These are phyloP conservation scores for Naganishia sp. DNA, from an alignment of 1,284 basidiomycete species.

Conservation along the genomic window DNA sequence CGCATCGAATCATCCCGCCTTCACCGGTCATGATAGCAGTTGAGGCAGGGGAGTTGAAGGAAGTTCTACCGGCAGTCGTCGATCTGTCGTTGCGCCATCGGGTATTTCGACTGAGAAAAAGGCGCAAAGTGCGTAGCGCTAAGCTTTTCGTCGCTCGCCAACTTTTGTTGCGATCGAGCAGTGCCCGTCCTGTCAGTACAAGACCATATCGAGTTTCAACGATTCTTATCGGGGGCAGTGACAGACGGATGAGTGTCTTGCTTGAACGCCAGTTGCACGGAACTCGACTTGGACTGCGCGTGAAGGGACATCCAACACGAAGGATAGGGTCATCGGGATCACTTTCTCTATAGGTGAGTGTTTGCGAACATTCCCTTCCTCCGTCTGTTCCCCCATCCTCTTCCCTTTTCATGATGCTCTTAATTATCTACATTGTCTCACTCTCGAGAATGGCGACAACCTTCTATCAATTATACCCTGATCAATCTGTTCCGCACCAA, in stretches of 20 bases:
- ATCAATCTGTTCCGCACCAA: conserved; percentile 27
- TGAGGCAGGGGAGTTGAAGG: neutral
- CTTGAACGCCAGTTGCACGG: too few relatives aligned
- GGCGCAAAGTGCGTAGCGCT: neutral
- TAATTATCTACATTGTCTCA: conserved; percentile 57
- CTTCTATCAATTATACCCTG: conserved; percentile 41
- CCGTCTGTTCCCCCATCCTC: neutral
- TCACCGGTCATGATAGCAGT: too few relatives aligned
- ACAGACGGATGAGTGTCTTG: too few relatives aligned
- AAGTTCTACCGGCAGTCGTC: neutral
- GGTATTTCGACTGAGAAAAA: conserved; percentile 11
- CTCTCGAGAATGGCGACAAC: conserved; percentile 40
- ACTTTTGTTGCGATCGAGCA: conserved; percentile 3
- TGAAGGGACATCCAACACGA: too few relatives aligned
- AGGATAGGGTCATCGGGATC: too few relatives aligned
- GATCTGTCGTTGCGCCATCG: too few relatives aligned
- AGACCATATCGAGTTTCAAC: too few relatives aligned
- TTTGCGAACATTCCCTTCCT: neutral
- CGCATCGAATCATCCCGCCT: too few relatives aligned
- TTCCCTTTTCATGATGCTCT: conserved; percentile 42
- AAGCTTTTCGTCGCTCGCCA: neutral
- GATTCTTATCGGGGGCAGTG: too few relatives aligned
- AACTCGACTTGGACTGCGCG: too few relatives aligned
- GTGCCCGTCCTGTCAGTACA: too few relatives aligned
- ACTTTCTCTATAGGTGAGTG: neutral